Conservation (phyloP, 768 basidiomycete species). For the Vararia minispora region DNA sequence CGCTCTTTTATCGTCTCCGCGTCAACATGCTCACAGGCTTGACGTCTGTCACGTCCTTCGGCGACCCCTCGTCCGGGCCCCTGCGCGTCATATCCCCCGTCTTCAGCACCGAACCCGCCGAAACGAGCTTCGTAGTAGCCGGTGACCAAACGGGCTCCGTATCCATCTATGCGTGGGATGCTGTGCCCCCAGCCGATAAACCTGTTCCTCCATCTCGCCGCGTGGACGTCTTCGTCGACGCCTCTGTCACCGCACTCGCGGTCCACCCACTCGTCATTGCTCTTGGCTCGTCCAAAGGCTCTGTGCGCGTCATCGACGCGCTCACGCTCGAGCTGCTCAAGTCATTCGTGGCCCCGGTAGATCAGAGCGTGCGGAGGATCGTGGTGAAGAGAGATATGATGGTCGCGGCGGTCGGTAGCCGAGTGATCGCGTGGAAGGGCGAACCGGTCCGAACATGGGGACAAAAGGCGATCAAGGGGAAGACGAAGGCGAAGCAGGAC, state of each 20-base stretch:
- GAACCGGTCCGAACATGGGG: conserved; percentile 30
- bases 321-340: conserved; percentile 49
- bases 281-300: conserved; percentile 56
- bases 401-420: conserved; percentile 47
- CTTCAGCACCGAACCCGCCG: conserved; percentile 27
- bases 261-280: conserved; percentile 50
- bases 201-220: conserved; percentile 27
- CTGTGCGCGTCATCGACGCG: conserved; percentile 52
- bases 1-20: conserved; percentile 40
- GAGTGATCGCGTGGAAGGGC: conserved; percentile 59
- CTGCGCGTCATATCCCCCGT: conserved; percentile 41
- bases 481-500: conserved; percentile 13
- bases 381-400: conserved; percentile 44
- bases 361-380: conserved; percentile 41
- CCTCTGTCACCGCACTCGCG: conserved; percentile 49
- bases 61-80: conserved; percentile 37
- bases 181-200: conserved; percentile 7
- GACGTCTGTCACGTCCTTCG: conserved; percentile 32
- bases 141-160: conserved; percentile 61
- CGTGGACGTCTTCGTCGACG: conserved; percentile 57
- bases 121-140: conserved; percentile 41
- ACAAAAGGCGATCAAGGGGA: conserved; percentile 17
- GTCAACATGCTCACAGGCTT: conserved; percentile 22
- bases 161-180: conserved; percentile 45
- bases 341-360: conserved; percentile 35